Evolutionary conservation across 371 early-diverging fungal genomes (phyloP), one percentile per base, ranked within the genome.

Genomic region (Rhizopus delemar): DNA sequence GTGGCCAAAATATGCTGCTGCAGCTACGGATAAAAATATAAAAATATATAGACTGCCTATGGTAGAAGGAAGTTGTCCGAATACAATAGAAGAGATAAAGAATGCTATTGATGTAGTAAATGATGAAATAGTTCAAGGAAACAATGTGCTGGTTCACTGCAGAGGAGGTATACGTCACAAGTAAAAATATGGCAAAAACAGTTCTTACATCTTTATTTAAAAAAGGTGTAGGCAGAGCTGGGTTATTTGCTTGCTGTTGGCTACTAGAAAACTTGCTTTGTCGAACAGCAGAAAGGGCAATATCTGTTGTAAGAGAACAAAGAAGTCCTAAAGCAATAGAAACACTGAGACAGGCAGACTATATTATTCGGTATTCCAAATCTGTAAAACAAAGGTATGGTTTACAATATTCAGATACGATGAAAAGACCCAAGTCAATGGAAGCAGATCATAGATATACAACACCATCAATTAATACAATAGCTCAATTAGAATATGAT

Each of bases 221-320:
- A 39, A 9, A 54, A 86, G 90, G 91, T 41, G 87, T 91, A 9
- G 92, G 92, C 11, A 70, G 92, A 38, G 92, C 92, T 7, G 92
- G 90, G 3, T 61, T 91, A 38, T 78, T 91, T 48, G 92, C 89
- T 4, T 89, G 87, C 54, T 91, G 92, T 55, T 88, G 85, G 81
- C 56, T 91, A 38, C 56, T 91, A n/a, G 71, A 82, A 38, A 80
- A 75, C 39, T 63, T 70, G 11, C 78, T 78, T 36, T 85, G 82
- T 59, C 51, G 55, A 34, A 62, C 71, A 1, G 84, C 85, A 5
- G 81, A 78, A 49, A 71, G 77, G 29, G 82, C 86, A 7, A 80
- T 90, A 28, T 68, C 62, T 16, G 70, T 76, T 51, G 73, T 90
- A 3, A 66, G 90, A 58, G 58, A 74, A 41, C 69, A 86, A 43